These are phyloP conservation scores for Pancytospora philotis DNA, from an alignment of 371 early-diverging fungal genomes.

Conservation along the genomic window DNA sequence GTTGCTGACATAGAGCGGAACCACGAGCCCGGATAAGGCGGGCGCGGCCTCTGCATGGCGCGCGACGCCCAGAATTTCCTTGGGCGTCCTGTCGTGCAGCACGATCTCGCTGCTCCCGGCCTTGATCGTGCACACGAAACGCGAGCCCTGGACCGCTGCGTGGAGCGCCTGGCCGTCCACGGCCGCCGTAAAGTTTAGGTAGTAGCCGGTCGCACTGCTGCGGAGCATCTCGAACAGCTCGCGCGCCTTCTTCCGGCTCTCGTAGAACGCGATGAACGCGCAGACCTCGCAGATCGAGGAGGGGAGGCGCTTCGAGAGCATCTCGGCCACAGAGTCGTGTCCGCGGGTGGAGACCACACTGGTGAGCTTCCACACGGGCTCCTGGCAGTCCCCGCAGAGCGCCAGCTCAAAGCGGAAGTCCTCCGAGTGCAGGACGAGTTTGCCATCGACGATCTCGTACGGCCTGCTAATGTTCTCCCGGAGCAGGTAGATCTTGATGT, in stretches of 20 bases:
- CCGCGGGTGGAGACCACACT: slow-evolving; percentile 6
- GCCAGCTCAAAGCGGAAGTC: slow-evolving; percentile 25
- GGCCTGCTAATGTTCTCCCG: slow-evolving; percentile 31
- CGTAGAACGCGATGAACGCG: slow-evolving; percentile 18
- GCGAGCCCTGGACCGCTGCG: not conserved
- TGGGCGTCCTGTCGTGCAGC: not conserved
- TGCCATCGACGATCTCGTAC: slow-evolving; percentile 24
- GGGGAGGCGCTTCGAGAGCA: not conserved
- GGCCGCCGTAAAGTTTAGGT: slow-evolving; percentile 15
- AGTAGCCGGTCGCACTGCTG: not conserved
- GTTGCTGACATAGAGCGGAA: not conserved
- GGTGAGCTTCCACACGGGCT: slow-evolving; percentile 34
- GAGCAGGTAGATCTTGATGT: slow-evolving; percentile 33
- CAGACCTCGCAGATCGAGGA: not conserved
- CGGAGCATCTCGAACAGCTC: not conserved
- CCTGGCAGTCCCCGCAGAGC: slow-evolving; percentile 31
- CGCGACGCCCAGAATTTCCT: not conserved
- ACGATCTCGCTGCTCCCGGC: not conserved
- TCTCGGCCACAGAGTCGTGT: not conserved
- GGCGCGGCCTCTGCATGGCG: not conserved
- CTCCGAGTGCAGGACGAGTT: slow-evolving; percentile 10
- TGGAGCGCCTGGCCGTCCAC: not conserved
- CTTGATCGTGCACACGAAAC: not conserved
- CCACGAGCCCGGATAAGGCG: not conserved
- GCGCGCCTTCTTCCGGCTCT: not conserved